Base-by-base conservation (phyloP, 768 basidiomycete genomes). In the Podaxis rugospora region DNA sequence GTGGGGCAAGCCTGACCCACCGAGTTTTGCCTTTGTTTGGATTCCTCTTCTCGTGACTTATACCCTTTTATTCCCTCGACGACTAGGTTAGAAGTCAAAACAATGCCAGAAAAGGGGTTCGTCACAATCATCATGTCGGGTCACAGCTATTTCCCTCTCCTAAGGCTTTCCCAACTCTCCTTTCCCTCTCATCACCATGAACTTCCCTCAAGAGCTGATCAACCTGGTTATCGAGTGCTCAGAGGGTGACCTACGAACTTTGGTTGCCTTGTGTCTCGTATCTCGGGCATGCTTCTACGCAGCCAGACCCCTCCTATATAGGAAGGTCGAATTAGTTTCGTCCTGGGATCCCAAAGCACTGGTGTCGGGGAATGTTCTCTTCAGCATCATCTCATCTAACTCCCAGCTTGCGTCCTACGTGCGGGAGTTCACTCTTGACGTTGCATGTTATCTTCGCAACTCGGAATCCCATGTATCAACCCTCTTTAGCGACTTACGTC, bases 401-500 rank as follows among this genome's bases (percentile, higher is more conserved):
- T 9, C 27, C 44, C 55, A 57, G 21, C 44, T 57, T 7, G 55
- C 44, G 4, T 57, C 55, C 27, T 57, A 57, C 46, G 44, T 57
- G 16, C 55, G 25, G 5, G 55, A 57, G 14, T 21, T 57, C 40
- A 57, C 28, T 18, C 28, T 57, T 25, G 42, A 57, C 27, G 4
- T 44, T 16, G 44, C 21, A 2, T 46, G 16, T 32, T 57, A 47
- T n/a, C 40, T 21, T 18, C 42, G 27, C 27, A 27, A 21, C 9
- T 1, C n/a, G 2, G 42, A 18, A 6, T 14, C 40, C 13, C 27
- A 25, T 11, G n/a, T 35, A 25, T 14, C 42, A 23, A n/a, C 42
- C 16, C 42, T 47, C 21, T 28, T 57, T 5, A 32, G 18, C 27
- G 55, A 47, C 27, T 39, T 57, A 5, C 55, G 21, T 5, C 27